Evolutionary conservation across 139 green algal species (phyloP), one percentile per base, ranked within the genome.

Genomic region (Astrephomene gubernaculifera): DNA sequence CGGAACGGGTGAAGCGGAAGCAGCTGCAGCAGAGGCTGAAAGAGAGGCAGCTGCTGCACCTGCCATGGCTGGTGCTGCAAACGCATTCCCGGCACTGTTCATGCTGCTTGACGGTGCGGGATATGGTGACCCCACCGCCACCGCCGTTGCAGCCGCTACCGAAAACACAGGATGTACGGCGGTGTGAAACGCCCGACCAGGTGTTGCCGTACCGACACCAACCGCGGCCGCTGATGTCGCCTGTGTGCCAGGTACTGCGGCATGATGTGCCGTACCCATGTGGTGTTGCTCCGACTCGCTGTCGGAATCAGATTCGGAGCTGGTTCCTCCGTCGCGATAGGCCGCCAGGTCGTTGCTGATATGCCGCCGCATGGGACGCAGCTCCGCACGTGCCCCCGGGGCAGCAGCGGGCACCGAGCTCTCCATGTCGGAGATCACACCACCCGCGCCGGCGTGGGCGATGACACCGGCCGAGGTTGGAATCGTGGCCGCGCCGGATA

Each of bases 361-460:
- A 25, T 82, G 71, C 6, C 74, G 54, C 29, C 74, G 74, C 74
- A 71, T 82, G 57, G 74, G 74, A 4, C 74, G 74, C 25, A 82
- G 74, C 54, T 82, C 74, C n/a, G n/a, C n/a, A 7, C 65, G 65
- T 33, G 33, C n/a, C 65, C 29, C 5, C 10, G 35, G 35, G 1
- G 4, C 65, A 31, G 35, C 35, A 29, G 2, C n/a, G n/a, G n/a
- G n/a, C n/a, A n/a, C n/a, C 36, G 38, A 21, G 41, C 38, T 57
- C 14, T 54, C 6, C 10, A 33, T 72, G 22, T 38, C 21, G 41
- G 38, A 75, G 41, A 57, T 2, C 38, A 31, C 27, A 17, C 68
- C 65, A 35, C 35, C 44, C 12, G 65, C 65, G 38, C 14, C 31
- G 38, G n/a, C 65, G 25, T 21, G 27, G 33, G 3, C 65, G 65